phyloP scores from a whole-genome alignment of 208 protist genomes.

The Trichomonas gallinae region DNA sequence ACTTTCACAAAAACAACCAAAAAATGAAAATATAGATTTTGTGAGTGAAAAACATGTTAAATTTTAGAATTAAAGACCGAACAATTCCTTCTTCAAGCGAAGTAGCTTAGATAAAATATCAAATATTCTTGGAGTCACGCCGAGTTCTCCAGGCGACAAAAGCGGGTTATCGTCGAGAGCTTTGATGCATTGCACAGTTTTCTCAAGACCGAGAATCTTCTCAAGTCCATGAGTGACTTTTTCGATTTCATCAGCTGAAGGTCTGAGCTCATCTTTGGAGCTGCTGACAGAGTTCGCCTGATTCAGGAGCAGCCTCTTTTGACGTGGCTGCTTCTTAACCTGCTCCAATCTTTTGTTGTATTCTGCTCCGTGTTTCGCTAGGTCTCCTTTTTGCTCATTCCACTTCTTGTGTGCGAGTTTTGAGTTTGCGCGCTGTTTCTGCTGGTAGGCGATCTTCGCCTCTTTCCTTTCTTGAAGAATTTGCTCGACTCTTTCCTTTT shows the following conservation, averaged over 20 bases:
- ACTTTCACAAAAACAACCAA: too few species aligned
- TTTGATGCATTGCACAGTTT: neutral
- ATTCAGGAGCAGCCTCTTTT: neutral
- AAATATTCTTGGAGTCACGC: neutral
- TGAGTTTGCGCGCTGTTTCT: neutral
- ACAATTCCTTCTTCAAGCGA: neutral
- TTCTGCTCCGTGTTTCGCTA: neutral
- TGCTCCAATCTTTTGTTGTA: neutral
- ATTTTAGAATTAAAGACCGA: neutral
- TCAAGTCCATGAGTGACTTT: neutral
- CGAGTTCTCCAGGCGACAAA: neutral
- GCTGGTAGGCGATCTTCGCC: neutral
- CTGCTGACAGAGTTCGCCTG: neutral
- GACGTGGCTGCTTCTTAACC: neutral
- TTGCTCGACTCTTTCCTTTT: neutral
- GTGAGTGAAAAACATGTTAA: too few species aligned
- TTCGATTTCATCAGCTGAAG: neutral
- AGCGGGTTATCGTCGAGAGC: neutral
- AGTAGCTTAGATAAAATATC: neutral
- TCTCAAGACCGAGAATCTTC: neutral
- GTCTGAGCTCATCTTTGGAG: neutral
- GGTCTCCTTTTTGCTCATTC: neutral
- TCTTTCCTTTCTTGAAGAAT: neutral
- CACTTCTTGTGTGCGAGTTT: neutral
- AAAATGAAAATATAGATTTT: too few species aligned